These are phyloP conservation scores for Cyberlindnera meyerae DNA, from an alignment of 805 yeast species.

Conservation along the genomic window DNA sequence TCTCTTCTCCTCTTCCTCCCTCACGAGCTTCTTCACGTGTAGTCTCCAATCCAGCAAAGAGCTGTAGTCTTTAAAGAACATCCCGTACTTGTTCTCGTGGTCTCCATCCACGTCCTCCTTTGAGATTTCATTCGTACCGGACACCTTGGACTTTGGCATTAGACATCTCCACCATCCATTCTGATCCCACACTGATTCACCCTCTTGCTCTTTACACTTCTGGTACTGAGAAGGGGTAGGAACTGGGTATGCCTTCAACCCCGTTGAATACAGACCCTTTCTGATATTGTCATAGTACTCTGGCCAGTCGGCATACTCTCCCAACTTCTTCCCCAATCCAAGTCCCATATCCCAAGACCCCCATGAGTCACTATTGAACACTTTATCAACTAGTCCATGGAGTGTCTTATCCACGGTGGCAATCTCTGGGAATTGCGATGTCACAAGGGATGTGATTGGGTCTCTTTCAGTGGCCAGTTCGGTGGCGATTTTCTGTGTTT, in stretches of 20 bases:
- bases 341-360: conserved; percentile 5
- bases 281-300: conserved; percentile 10
- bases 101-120: conserved; percentile 55
- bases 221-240: conserved; percentile 58
- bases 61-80: conserved; percentile 60
- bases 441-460: conserved; percentile 1
- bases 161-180: conserved; percentile 89
- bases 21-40: conserved; percentile 45
- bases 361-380: conserved; percentile 8
- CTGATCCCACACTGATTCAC: conserved; percentile 77
- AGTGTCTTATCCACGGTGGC: conserved; percentile 6
- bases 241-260: conserved; percentile 47
- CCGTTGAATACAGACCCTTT: conserved; percentile 25
- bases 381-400: conserved; percentile 4
- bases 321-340: conserved; percentile 1
- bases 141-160: conserved; percentile 52
- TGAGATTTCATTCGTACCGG: conserved; percentile 30
- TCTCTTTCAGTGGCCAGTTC: not conserved
- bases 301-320: conserved; percentile 9
- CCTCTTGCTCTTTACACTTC: conserved; percentile 59
- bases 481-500: conserved; percentile 12
- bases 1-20: conserved; percentile 29
- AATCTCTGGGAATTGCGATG: conserved; percentile 10
- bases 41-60: conserved; percentile 64
- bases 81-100: conserved; percentile 43